These are phyloP conservation scores for Darksidea phi DNA, from an alignment of 495 filamentous ascomycete genomes.

Conservation along the genomic window DNA sequence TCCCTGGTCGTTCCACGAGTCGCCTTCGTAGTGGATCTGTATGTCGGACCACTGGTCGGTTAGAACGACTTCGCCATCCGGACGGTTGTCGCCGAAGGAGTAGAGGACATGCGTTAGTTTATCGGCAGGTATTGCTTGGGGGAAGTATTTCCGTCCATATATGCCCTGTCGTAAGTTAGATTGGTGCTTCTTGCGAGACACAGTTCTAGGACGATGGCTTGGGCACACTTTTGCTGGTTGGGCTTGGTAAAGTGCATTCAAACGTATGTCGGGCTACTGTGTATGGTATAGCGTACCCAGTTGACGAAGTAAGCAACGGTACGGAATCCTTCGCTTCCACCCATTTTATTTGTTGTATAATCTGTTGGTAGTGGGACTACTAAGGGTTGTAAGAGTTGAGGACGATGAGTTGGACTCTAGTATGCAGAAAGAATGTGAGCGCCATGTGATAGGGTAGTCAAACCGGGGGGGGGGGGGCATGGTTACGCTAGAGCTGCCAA, in stretches of 20 bases:
- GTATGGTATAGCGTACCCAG: constrained; percentile 52
- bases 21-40: constrained; percentile 76
- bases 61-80: constrained; percentile 53
- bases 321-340: constrained; percentile 51
- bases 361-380: background rate
- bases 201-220: too few relatives aligned
- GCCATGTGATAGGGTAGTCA: too few relatives aligned
- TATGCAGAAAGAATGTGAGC: too few relatives aligned
- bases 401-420: background rate
- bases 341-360: constrained; percentile 42
- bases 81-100: constrained; percentile 79
- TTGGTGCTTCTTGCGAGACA: background rate
- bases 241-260: too few relatives aligned
- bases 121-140: constrained; percentile 81
- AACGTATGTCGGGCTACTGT: background rate
- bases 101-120: constrained; percentile 93
- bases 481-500: too few relatives aligned
- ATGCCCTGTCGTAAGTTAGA: constrained; percentile 61
- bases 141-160: constrained; percentile 78
- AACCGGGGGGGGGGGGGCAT: too few relatives aligned
- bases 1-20: constrained; percentile 65
- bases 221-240: too few relatives aligned
- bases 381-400: background rate
- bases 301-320: constrained; percentile 85
- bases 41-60: constrained; percentile 82